Evolutionary conservation across 108 stramenopile species (phyloP).

Genomic region (Discostella pseudostelligera): DNA sequence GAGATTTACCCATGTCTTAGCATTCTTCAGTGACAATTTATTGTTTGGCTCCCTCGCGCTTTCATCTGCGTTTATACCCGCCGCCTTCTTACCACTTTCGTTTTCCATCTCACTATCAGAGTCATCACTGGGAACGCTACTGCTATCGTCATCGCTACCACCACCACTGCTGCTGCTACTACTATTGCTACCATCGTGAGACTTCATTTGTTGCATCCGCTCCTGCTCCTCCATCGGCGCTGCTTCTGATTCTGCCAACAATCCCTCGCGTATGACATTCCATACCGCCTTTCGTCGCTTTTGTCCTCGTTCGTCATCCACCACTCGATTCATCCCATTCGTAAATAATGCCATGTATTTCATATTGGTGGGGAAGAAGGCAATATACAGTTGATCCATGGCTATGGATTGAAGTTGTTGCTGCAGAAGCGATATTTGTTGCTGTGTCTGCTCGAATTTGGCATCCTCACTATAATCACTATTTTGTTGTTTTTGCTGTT

Average conservation of each 20-base stretch:
- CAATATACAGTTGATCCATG: conserved; percentile 80
- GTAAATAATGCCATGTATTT: conserved; percentile 75
- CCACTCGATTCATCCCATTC: conserved; percentile 52
- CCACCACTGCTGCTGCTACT: no score
- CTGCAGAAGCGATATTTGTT: conserved; percentile 29
- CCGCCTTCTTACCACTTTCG: not conserved
- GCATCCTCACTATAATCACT: no score
- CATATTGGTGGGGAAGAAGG: conserved; percentile 66
- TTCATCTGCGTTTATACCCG: not conserved
- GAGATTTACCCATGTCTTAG: conserved; percentile 40
- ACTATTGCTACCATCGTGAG: conserved; percentile 9
- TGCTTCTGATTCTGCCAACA: conserved; percentile 37
- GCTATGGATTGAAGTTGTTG: conserved; percentile 54
- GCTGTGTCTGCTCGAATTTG: not conserved
- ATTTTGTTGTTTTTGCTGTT: not conserved
- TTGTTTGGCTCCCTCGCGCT: no score
- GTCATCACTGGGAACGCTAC: conserved; percentile 9
- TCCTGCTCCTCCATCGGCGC: conserved; percentile 14
- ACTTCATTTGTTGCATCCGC: conserved; percentile 7
- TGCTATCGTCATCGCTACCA: conserved; percentile 9
- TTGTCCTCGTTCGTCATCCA: conserved; percentile 52
- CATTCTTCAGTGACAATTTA: conserved; percentile 3
- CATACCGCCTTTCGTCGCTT: conserved; percentile 48
- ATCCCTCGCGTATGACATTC: conserved; percentile 52
- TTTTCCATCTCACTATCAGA: not conserved